Evolutionary conservation across 2,329 filamentous ascomycete species (phyloP).

Genomic region (Clonostachys sp.): DNA sequence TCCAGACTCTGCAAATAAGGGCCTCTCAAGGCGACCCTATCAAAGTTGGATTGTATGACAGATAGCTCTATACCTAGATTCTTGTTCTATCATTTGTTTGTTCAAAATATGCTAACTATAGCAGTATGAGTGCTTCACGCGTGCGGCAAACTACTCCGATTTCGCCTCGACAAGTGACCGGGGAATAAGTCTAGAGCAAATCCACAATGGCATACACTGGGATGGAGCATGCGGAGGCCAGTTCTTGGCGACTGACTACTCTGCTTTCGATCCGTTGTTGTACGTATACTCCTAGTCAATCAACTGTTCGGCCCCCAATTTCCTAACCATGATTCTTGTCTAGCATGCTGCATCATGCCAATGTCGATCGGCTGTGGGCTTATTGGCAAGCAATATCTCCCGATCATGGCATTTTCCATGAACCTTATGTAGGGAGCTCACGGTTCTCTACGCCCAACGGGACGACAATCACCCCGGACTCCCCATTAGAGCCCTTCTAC

Average conservation of each 20-base stretch:
- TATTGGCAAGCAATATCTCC: constrained; percentile 42
- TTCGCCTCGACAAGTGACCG: constrained; percentile 24
- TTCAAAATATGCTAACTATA: constrained; percentile 4
- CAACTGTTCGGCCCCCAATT: not conserved
- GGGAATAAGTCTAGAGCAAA: constrained; percentile 34
- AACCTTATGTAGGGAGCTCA: constrained; percentile 23
- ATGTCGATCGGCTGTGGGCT: constrained; percentile 63
- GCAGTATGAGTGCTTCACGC: constrained; percentile 35
- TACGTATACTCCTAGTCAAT: constrained; percentile 9
- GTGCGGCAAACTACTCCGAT: constrained; percentile 23
- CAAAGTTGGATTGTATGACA: constrained; percentile 32
- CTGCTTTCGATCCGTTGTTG: constrained; percentile 42
- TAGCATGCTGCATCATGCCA: constrained; percentile 44
- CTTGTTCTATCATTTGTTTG: not conserved
- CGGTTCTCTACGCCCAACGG: constrained; percentile 34
- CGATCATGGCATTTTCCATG: constrained; percentile 22
- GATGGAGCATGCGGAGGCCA: constrained; percentile 32
- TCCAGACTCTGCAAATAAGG: constrained; percentile 27
- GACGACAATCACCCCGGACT: constrained; percentile 32
- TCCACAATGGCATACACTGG: constrained; percentile 37
- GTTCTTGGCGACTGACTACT: constrained; percentile 30
- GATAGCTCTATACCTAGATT: not conserved
- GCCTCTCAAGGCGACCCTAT: constrained; percentile 23
- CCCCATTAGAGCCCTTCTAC: constrained; percentile 47
- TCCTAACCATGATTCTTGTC: not conserved